Conservation (phyloP, 192 early-diverging fungal genomes). For the Thamnidium elegans region DNA sequence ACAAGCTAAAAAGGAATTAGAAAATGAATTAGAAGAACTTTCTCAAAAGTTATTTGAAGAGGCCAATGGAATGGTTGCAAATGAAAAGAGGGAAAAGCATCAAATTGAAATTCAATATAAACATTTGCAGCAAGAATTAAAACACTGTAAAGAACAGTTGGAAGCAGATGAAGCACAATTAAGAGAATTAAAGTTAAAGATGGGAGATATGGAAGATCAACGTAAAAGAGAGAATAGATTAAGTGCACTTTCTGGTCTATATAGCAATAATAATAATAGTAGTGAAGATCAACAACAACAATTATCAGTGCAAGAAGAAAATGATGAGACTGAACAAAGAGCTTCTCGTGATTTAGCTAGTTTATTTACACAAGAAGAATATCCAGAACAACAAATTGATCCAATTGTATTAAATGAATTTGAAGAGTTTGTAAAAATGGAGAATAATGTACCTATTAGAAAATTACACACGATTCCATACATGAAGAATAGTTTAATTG, state of each 20-base stretch:
- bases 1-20: slow-evolving; percentile 82
- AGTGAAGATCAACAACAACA: slow-evolving; percentile 51
- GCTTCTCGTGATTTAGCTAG: slow-evolving; percentile 23
- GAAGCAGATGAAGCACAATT: slow-evolving; percentile 79
- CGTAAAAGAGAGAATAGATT: slow-evolving; percentile 26
- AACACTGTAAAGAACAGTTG: slow-evolving; percentile 60
- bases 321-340: slow-evolving; percentile 17
- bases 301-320: not conserved
- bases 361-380: slow-evolving; percentile 8
- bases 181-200: slow-evolving; percentile 75
- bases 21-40: slow-evolving; percentile 91
- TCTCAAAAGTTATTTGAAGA: slow-evolving; percentile 88
- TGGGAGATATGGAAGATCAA: slow-evolving; percentile 60
- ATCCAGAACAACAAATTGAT: slow-evolving; percentile 56
- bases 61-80: slow-evolving; percentile 88
- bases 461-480: slow-evolving; percentile 79
- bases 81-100: slow-evolving; percentile 62
- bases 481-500: slow-evolving; percentile 82
- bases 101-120: slow-evolving; percentile 50
- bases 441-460: slow-evolving; percentile 58
- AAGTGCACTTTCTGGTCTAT: slow-evolving; percentile 33
- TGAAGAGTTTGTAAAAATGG: slow-evolving; percentile 74
- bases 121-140: slow-evolving; percentile 58
- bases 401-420: slow-evolving; percentile 81
- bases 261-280: too few species aligned